phyloP scores from a whole-genome alignment of 148 eudicot genomes.

The Cornus controversa region DNA sequence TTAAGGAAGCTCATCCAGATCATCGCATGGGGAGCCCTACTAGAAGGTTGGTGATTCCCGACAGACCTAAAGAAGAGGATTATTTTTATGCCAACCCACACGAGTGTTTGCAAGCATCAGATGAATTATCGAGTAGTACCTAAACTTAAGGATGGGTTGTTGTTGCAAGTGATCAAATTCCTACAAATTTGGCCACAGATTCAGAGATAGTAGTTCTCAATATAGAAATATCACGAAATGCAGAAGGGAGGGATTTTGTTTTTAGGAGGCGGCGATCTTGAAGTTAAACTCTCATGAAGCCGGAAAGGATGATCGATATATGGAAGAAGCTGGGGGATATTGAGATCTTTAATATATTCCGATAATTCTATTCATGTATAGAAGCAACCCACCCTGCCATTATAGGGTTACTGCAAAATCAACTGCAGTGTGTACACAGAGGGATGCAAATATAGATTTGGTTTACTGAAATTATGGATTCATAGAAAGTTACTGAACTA shows the following conservation, averaged over 20 bases:
- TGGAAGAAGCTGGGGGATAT: constrained; percentile 12
- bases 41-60: constrained; percentile 73
- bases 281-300: background rate
- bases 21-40: constrained; percentile 82
- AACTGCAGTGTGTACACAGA: constrained; percentile 24
- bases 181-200: background rate
- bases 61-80: constrained; percentile 94
- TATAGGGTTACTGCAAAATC: constrained; percentile 29
- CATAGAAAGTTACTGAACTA: background rate
- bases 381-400: constrained; percentile 45
- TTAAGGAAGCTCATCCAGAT: constrained; percentile 66
- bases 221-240: background rate
- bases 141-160: constrained; percentile 3
- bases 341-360: constrained; percentile 13
- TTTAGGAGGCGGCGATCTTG: constrained; percentile 13
- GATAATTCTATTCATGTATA: constrained; percentile 40
- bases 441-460: constrained; percentile 27
- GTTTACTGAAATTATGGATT: constrained; percentile 1
- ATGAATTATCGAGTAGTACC: constrained; percentile 33
- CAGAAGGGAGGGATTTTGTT: constrained; percentile 13
- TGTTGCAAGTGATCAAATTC: constrained; percentile 24
- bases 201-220: background rate
- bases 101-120: constrained; percentile 68
- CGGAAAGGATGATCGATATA: background rate
- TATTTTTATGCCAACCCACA: constrained; percentile 89